phyloP scores from a whole-genome alignment of 2,329 filamentous ascomycete species.

The Coleophoma eucalyptorum region DNA sequence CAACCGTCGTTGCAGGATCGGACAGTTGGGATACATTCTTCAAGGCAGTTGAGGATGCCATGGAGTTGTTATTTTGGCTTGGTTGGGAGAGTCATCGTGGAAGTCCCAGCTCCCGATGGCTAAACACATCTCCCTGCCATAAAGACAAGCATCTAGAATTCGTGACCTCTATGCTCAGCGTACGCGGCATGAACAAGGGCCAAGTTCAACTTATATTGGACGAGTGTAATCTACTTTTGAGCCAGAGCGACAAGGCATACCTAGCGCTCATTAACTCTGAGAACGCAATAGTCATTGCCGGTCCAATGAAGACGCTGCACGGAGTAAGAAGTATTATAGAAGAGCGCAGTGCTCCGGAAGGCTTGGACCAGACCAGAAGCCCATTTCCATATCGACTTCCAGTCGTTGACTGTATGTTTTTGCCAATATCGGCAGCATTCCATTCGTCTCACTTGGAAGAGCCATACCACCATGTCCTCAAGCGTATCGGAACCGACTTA shows the following conservation, averaged over 20 bases:
- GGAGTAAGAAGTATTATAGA: slow-evolving; percentile 6
- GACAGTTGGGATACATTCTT: slow-evolving; percentile 88
- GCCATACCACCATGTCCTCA: slow-evolving; percentile 17
- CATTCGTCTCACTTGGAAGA: slow-evolving; percentile 31
- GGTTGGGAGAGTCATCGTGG: slow-evolving; percentile 92
- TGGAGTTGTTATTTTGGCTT: slow-evolving; percentile 96
- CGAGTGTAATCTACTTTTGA: slow-evolving; percentile 85
- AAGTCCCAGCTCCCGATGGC: no score
- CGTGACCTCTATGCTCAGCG: slow-evolving; percentile 93
- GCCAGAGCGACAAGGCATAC: background rate
- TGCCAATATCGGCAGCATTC: slow-evolving; percentile 37
- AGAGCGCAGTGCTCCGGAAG: slow-evolving; percentile 17
- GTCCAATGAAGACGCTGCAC: slow-evolving; percentile 3
- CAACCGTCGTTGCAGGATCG: slow-evolving; percentile 84
- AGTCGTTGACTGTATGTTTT: slow-evolving; percentile 23
- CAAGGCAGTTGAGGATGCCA: slow-evolving; percentile 68
- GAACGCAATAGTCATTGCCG: slow-evolving; percentile 9
- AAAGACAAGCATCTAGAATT: slow-evolving; percentile 85
- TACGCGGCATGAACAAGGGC: slow-evolving; percentile 78
- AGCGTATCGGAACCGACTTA: slow-evolving; percentile 16
- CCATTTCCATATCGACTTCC: slow-evolving; percentile 29
- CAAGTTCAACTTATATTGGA: slow-evolving; percentile 93
- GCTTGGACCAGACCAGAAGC: slow-evolving; percentile 22
- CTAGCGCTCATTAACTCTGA: slow-evolving; percentile 6
- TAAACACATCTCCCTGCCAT: no score